A percentile compares a stretch with the other conserved stretches of the same genome.
phyloP scores from a whole-genome alignment of 2,329 filamentous ascomycete species.

The Acrocalymma vagum region DNA sequence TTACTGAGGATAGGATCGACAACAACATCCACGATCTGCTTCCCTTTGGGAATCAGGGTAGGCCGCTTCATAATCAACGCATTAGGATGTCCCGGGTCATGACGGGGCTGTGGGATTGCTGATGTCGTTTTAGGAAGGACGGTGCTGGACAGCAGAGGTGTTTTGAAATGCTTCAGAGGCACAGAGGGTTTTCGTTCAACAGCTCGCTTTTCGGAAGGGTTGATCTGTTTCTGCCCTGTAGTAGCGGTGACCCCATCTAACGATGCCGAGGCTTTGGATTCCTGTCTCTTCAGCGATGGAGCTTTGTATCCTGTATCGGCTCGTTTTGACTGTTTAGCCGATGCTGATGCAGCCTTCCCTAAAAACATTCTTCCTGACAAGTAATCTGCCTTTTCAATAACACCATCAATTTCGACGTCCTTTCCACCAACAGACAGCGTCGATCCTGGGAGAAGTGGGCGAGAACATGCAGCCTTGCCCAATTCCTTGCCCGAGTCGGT shows the following conservation, averaged over 20 bases:
- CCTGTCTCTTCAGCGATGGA: conserved; percentile 3
- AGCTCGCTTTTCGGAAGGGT: conserved; percentile 43
- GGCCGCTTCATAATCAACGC: conserved; percentile 75
- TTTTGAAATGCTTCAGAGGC: conserved; percentile 71
- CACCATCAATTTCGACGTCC: conserved; percentile 72
- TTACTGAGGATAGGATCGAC: conserved; percentile 72
- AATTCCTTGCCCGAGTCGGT: conserved; percentile 68
- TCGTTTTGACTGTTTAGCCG: conserved; percentile 22
- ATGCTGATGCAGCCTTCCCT: conserved; percentile 27
- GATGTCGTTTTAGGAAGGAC: conserved; percentile 57
- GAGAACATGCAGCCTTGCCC: conserved; percentile 64
- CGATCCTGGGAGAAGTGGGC: conserved; percentile 67
- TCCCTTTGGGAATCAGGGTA: conserved; percentile 63
- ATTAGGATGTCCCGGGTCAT: conserved; percentile 67
- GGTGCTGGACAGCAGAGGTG: conserved; percentile 65
- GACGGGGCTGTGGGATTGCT: conserved; percentile 66
- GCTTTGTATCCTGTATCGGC: conserved; percentile 24
- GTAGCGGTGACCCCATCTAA: no score
- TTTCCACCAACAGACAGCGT: conserved; percentile 70
- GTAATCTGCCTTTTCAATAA: conserved; percentile 68
- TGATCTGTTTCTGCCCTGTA: no score
- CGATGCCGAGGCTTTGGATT: conserved; percentile 1
- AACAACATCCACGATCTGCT: conserved; percentile 75
- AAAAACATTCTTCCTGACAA: conserved; percentile 59
- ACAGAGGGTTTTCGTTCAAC: conserved; percentile 51